Conservation (phyloP, 768 basidiomycete genomes). For the Leccinum obscurum region DNA sequence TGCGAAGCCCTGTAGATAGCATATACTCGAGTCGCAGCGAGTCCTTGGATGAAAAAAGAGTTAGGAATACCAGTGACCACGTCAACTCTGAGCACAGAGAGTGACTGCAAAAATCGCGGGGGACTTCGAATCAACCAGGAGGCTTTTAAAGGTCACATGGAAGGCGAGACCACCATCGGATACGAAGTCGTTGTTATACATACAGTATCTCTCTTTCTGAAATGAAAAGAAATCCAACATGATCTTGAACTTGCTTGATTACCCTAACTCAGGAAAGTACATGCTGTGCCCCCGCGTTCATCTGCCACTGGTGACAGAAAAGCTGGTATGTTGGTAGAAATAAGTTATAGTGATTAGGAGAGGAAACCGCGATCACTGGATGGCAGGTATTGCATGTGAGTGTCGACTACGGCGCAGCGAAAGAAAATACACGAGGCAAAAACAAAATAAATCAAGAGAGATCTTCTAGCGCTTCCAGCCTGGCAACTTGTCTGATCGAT, state of each 20-base stretch:
- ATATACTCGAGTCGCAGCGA: neutral
- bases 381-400: conserved; percentile 1
- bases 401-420: conserved; percentile 11
- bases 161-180: neutral
- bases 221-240: neutral
- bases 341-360: neutral
- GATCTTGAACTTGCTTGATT: neutral
- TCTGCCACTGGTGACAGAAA: neutral
- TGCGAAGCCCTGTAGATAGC: too few species aligned
- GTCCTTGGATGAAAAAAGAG: neutral
- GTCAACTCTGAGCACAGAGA: neutral
- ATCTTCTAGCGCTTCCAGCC: conserved; percentile 50
- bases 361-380: neutral
- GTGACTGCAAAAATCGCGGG: neutral
- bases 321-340: neutral
- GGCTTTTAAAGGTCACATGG: neutral
- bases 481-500: conserved; percentile 43
- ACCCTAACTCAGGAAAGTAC: neutral
- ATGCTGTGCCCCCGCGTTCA: neutral
- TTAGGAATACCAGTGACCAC: conserved; percentile 2
- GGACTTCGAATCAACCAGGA: neutral
- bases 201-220: neutral
- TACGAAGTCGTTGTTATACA: neutral
- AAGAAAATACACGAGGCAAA: conserved; percentile 1
- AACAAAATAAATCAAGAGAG: conserved; percentile 21